Evolutionary conservation across 495 filamentous ascomycete genomes (phyloP), one percentile per base, ranked within the genome.

Genomic region (Penicillium lividum): DNA sequence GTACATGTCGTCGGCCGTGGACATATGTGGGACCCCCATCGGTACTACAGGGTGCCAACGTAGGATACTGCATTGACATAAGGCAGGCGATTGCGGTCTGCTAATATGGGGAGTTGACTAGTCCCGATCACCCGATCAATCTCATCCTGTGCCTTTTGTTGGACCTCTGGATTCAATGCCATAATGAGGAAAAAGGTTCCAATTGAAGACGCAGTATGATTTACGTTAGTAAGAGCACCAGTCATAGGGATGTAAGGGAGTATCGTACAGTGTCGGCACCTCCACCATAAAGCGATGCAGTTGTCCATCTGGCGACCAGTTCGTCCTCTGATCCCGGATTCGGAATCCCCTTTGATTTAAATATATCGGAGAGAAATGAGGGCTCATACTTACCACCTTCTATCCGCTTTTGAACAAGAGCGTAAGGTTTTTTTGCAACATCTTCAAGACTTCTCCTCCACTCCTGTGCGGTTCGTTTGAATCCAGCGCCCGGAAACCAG

Each of bases 71-170:
- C 77, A 34, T 76, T 54, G 25, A 78, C 58, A 47, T 82, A 82
- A 0, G 77, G 78, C 5, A 82, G 58, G 0, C 68, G 61, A 9
- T 58, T 56, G 1, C 68, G 65, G 40, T 77, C 72, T 1, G 55
- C 57, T 29, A 67, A 60, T 11, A 49, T 58, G 1, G 73, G 73
- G 3, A 77, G 64, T 8, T 63, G 54, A 8, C 30, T 27, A 9
- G 34, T 54, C 1, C 82, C 81, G 9, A 83, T 61, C 3, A 86
- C 77, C 10, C 65, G 61, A 61, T 87, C 84, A 42, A 89, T 69
- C 61, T 89, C 84, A 7, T 73, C 79, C 59, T 83, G 84, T 3
- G 84, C 84, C 30, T 77, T 81, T 13, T 64, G 60, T 51, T 83
- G 80, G 0, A 78, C 80, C 2, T 80, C 71, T 0, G 83, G 82